Base-by-base conservation (phyloP, 768 basidiomycete species). In the Erythrobasidium yunnanense region DNA sequence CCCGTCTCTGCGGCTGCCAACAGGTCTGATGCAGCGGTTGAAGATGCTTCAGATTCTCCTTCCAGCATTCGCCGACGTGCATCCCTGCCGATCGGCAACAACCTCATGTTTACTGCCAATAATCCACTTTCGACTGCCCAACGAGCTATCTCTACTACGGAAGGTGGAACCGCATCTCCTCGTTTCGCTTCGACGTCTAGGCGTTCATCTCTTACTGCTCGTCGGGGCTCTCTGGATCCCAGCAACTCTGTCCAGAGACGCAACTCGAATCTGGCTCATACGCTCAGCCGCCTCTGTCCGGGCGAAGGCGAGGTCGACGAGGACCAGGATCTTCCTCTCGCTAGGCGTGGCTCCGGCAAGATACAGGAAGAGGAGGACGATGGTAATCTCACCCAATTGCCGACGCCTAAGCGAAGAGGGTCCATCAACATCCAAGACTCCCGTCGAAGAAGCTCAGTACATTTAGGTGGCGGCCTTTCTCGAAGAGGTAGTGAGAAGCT, bases 261-360 rank as follows among this genome's bases (percentile, higher is more conserved):
- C 32, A 58, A 58, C 56, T 58, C 56, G 5, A 34, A 58, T 27
- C 56, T 58, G 18, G 56, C 38, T 20, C 56, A 58, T 46, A 58
- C 56, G 23, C 56, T 58, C 56, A 58, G 17, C 13, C 32, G 56
- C 34, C 56, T 58, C n/a, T 27, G 25, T 25, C 38, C 56, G 23
- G 45, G 45, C 29, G 22, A 27, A 20, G n/a, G n/a, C n/a, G n/a
- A n/a, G n/a, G n/a, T n/a, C n/a, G n/a, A n/a, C n/a, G 23, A 5
- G 27, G 56, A 58, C 11, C 25, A 42, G 22, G 56, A 46, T 27
- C 56, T 58, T 35, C 56, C 56, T 13, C 25, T 58, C 2, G 34
- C 56, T 23, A 5, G 56, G 23, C 35, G 56, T 2, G 56, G 38
- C 5, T 35, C 56, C 3, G 4, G 34, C 30, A 42, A 11, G n/a